phyloP scores from a whole-genome alignment of 2,329 filamentous ascomycete species.

The Elsinoe australis region DNA sequence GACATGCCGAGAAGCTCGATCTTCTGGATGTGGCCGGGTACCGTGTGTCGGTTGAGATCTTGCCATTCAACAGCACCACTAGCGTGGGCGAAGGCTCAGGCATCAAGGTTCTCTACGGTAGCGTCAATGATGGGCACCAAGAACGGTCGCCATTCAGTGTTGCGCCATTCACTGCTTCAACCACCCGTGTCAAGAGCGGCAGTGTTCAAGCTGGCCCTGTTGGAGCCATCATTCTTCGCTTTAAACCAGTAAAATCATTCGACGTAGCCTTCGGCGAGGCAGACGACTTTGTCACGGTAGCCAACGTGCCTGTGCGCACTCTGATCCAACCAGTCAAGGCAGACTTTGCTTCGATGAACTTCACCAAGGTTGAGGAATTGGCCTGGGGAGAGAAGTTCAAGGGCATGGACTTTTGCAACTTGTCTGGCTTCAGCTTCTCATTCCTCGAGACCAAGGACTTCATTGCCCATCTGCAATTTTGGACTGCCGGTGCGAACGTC shows the following conservation, averaged over 20 bases:
- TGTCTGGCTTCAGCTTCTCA: constrained; percentile 6
- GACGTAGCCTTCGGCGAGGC: constrained; percentile 10
- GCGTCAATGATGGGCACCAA: constrained; percentile 12
- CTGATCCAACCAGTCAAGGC: constrained; percentile 11
- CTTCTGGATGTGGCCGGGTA: constrained; percentile 11
- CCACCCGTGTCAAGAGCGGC: constrained; percentile 4
- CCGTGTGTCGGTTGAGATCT: constrained; percentile 12
- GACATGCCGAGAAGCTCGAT: constrained; percentile 13
- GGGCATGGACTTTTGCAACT: constrained; percentile 13
- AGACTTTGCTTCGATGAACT: neutral
- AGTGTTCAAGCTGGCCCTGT: constrained; percentile 6
- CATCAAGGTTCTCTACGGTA: constrained; percentile 15
- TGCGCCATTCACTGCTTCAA: constrained; percentile 7
- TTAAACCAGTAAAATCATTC: constrained; percentile 8
- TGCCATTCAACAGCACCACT: constrained; percentile 5
- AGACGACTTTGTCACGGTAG: constrained; percentile 8
- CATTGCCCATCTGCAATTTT: constrained; percentile 13
- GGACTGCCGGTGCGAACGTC: constrained; percentile 13
- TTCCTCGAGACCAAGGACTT: constrained; percentile 16
- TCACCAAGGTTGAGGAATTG: constrained; percentile 8
- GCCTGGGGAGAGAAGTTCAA: constrained; percentile 11
- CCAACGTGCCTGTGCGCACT: constrained; percentile 11
- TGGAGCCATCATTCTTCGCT: constrained; percentile 8
- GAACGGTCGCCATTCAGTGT: constrained; percentile 12
- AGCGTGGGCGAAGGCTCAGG: neutral